These are phyloP conservation scores for Beta macrorhiza DNA, from an alignment of 179 eudicot species.

Conservation along the genomic window DNA sequence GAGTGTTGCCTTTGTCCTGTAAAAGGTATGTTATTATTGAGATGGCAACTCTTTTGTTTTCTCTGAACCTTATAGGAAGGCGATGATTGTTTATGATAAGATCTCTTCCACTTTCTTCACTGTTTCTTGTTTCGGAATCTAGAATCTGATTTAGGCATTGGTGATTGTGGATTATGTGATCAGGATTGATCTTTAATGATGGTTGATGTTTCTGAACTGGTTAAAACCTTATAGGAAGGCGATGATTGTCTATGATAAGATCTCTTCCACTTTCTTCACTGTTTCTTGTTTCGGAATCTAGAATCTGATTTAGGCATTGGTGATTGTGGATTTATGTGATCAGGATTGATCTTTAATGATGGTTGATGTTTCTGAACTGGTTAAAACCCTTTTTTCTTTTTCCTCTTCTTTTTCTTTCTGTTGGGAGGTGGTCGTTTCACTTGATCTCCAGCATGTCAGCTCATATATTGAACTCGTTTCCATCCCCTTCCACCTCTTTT, in stretches of 20 bases:
- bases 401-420: background rate
- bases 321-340: background rate
- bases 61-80: background rate
- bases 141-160: background rate
- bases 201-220: too few species aligned
- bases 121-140: background rate
- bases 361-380: too few species aligned
- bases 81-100: background rate
- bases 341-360: too few species aligned
- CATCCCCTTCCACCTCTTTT: background rate
- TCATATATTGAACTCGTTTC: background rate
- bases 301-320: conserved; percentile 1
- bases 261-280: background rate
- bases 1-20: conserved; percentile 98
- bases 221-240: background rate
- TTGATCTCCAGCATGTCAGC: conserved; percentile 4
- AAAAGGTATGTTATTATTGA: conserved; percentile 57
- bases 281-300: background rate
- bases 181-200: too few species aligned
- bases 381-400: background rate
- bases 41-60: background rate
- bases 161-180: conserved; percentile 2
- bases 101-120: background rate
- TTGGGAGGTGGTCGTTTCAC: background rate
- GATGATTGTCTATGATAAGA: background rate